Evolutionary conservation across 176 grass and related monocot species (phyloP), one percentile per base, ranked within the genome.

Genomic region (Phragmites australis): DNA sequence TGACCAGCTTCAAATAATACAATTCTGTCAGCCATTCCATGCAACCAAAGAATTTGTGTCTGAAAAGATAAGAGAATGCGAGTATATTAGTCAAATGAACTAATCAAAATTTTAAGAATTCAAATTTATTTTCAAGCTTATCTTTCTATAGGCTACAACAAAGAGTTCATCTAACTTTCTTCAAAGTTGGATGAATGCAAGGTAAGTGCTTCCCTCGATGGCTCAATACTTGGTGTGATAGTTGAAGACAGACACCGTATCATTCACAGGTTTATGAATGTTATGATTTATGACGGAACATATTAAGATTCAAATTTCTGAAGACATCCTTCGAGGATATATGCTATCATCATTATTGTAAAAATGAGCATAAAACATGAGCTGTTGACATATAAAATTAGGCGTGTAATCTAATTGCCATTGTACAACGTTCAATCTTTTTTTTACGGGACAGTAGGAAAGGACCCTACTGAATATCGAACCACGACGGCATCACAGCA

Each of bases 401-500:
- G 5, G 15, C 9, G 5, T 45, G 15, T 10, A 6, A 44, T 43
- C 0, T 46, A 72, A 34, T 52, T 30, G 64, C 17, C 13, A 30
- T 32, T 37, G 1, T 42, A 26, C 32, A 63, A 30, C n/a, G 55
- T 19, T 61, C 12, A 10, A 44, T n/a, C n/a, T n/a, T n/a, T n/a
- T n/a, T n/a, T n/a, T n/a, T n/a, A n/a, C n/a, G n/a, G n/a, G n/a
- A n/a, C n/a, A n/a, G n/a, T n/a, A n/a, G n/a, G n/a, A n/a, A n/a
- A n/a, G n/a, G n/a, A n/a, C n/a, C n/a, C n/a, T n/a, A n/a, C n/a
- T 93, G 88, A 72, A 98, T 91, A 14, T 95, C 90, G 79, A 93
- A 98, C 90, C 96, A 98, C 5, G 92, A 98, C 9, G 92, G 88
- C 96, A 95, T 98, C 14, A 99, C 82, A 32, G 73, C 57, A 81